Evolutionary conservation across 345 rosid genomes (phyloP), one percentile per base, ranked within the genome.

Genomic region (Capsella bursapastoris): DNA sequence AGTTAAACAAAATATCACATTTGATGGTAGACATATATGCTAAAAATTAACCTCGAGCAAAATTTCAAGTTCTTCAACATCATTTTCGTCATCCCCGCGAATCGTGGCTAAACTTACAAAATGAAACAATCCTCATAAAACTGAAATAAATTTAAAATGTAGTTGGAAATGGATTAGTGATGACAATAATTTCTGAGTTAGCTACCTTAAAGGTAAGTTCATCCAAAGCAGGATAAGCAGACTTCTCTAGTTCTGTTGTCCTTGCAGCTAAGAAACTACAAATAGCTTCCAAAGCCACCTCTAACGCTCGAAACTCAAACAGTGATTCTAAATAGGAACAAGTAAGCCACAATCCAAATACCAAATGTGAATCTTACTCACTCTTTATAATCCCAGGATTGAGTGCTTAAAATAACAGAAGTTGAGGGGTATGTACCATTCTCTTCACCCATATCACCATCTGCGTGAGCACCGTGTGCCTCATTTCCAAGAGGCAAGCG

Each of bases 11-110:
- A 72, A 31, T 22, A 22, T 32, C 37, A 72, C 14, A 22, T 22
- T 22, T 22, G 25, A 32, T 45, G n/a, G 14, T 15, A 31, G 16
- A 15, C 27, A 37, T 37, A 51, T 6, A 60, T 35, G 52, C 32
- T 22, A 38, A 51, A 12, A 37, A 48, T 59, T 66, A 77, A 93
- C 98, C 99, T 94, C 99, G 7, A 94, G 86, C 66, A 94, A 81
- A 97, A 92, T 92, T 80, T 95, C 97, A 79, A 95, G 89, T 83
- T 88, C 99, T 82, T 95, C 97, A 59, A 95, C 97, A 74, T 95
- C 97, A 79, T 89, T 85, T 83, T 89, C 95, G 44, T 95, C 97
- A 12, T 92, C 97, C 8, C 89, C 97, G 63, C 82, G 98, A 64
- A 78, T 75, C 2, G 99, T 95, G 44, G 82, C 86, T 73, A 90